These are phyloP conservation scores for Acorus gramineus DNA, from an alignment of 106 monocot genomes.

Conservation along the genomic window DNA sequence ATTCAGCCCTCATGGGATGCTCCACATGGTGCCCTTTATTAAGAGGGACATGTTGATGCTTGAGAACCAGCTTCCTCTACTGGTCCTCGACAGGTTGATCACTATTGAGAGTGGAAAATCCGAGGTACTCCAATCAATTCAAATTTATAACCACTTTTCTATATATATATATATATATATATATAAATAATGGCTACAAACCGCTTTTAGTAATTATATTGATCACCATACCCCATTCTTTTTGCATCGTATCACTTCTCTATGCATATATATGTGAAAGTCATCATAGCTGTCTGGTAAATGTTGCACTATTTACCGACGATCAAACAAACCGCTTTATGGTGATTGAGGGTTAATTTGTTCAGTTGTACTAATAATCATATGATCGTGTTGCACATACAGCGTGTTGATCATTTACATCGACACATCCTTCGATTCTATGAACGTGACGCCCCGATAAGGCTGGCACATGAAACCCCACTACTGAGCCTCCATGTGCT, in stretches of 20 bases:
- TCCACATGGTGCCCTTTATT: conserved; percentile 9
- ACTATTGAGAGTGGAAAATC: conserved; percentile 2
- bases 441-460: not conserved
- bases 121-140: conserved; percentile 1
- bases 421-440: conserved; percentile 48
- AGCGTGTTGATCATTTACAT: conserved; percentile 52
- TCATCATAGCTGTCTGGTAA: too few relatives aligned
- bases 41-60: conserved; percentile 22
- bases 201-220: not conserved
- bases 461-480: not conserved
- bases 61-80: conserved; percentile 24
- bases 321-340: not conserved
- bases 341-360: too few relatives aligned
- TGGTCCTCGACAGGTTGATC: conserved; percentile 5
- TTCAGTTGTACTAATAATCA: not conserved
- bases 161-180: too few relatives aligned
- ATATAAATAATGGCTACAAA: too few relatives aligned
- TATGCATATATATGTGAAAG: too few relatives aligned
- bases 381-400: not conserved
- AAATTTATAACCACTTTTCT: too few relatives aligned
- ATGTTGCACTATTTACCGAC: too few relatives aligned
- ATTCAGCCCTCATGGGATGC: conserved; percentile 10
- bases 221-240: not conserved
- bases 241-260: too few relatives aligned
- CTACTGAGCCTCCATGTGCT: conserved; percentile 48